Percentiles rank a stretch among this genome's conserved stretches.
Evolutionary conservation across 1,139 yeast species (phyloP).

Genomic region (Blastobotrys buckinghamii): DNA sequence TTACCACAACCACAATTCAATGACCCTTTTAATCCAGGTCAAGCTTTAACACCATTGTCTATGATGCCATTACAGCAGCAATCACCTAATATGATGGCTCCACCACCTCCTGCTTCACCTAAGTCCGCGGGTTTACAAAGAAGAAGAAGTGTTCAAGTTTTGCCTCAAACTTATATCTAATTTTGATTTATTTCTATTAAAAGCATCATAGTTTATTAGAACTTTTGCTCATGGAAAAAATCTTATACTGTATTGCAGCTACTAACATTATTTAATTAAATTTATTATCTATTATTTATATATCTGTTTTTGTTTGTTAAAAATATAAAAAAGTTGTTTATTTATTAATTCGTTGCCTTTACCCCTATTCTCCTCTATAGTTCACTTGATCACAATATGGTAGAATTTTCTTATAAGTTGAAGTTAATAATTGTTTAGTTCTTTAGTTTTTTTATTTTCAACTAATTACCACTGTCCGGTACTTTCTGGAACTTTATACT

Average conservation of each 20-base stretch:
- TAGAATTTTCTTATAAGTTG: no score
- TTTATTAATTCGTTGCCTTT: no score
- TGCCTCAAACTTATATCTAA: not conserved
- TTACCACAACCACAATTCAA: conserved; percentile 10
- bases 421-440: no score
- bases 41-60: not conserved
- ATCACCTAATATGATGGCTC: not conserved
- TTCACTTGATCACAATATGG: no score
- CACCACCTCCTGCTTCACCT: not conserved
- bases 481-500: no score
- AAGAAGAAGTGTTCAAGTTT: not conserved
- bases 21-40: conserved; percentile 15
- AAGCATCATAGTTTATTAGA: not conserved
- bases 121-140: not conserved
- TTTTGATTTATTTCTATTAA: no score
- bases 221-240: not conserved
- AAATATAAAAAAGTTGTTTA: not conserved
- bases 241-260: not conserved
- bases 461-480: no score
- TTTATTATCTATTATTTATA: not conserved
- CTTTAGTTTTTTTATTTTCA: no score
- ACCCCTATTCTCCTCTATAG: no score
- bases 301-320: not conserved
- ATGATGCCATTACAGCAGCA: not conserved
- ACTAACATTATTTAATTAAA: not conserved